Evolutionary conservation across 306 rosid species (phyloP).

Genomic region (Quillaja saponaria): DNA sequence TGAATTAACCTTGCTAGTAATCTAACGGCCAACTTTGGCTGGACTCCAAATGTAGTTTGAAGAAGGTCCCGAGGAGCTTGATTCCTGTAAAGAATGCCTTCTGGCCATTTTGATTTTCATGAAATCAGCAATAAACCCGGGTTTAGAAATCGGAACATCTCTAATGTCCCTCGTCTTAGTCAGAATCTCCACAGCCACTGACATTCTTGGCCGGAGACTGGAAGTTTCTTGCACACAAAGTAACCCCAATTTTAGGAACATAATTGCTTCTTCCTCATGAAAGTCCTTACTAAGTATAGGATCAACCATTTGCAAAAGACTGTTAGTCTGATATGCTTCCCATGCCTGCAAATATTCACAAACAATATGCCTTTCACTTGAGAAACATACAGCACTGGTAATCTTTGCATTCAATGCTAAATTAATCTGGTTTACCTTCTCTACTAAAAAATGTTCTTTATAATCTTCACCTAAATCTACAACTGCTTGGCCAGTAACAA

Average conservation of each 20-base stretch:
- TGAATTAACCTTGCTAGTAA: neutral
- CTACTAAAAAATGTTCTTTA: slow-evolving; percentile 69
- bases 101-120: slow-evolving; percentile 56
- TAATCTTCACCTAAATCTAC: slow-evolving; percentile 58
- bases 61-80: slow-evolving; percentile 30
- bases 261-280: slow-evolving; percentile 47
- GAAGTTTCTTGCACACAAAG: slow-evolving; percentile 83
- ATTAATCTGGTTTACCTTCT: slow-evolving; percentile 56
- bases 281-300: slow-evolving; percentile 44
- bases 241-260: slow-evolving; percentile 73
- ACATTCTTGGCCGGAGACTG: slow-evolving; percentile 65
- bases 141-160: slow-evolving; percentile 52
- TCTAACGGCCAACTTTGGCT: slow-evolving; percentile 39
- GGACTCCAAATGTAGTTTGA: slow-evolving; percentile 36
- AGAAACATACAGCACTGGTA: neutral
- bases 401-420: neutral
- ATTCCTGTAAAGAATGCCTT: slow-evolving; percentile 36
- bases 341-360: slow-evolving; percentile 61
- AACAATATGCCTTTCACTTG: neutral
- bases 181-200: slow-evolving; percentile 52
- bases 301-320: slow-evolving; percentile 58
- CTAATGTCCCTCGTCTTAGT: slow-evolving; percentile 28
- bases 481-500: slow-evolving; percentile 63
- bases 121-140: slow-evolving; percentile 77
- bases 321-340: slow-evolving; percentile 50